phyloP scores from a whole-genome alignment of 257 asterid species.

The Solanum sejunctum region DNA sequence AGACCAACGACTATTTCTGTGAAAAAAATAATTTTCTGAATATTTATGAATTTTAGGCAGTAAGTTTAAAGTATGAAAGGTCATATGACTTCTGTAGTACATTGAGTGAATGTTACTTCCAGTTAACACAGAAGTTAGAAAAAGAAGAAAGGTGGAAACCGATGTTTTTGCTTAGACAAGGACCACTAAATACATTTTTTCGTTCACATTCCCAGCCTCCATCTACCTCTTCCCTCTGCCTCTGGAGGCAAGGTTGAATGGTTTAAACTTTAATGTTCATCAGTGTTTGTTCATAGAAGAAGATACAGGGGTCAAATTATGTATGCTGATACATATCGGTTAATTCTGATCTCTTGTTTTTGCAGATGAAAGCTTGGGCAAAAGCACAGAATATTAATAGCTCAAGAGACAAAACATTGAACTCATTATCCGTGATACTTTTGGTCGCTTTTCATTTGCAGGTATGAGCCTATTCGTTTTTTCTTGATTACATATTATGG shows the following conservation, averaged over 20 bases:
- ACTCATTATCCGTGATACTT: conserved; percentile 74
- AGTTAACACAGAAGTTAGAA: neutral
- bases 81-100: neutral
- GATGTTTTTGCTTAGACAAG: neutral
- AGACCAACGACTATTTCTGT: neutral
- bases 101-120: neutral
- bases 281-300: neutral
- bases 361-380: conserved; percentile 95
- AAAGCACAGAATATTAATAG: conserved; percentile 75
- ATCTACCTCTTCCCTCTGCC: neutral
- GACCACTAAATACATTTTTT: neutral
- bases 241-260: neutral
- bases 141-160: neutral
- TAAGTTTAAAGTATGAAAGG: neutral
- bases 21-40: neutral
- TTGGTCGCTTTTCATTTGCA: conserved; percentile 93
- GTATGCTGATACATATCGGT: neutral
- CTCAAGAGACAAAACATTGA: conserved; percentile 75
- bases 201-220: neutral
- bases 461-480: conserved; percentile 25
- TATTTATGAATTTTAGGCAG: neutral
- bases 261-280: neutral
- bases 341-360: neutral
- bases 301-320: neutral
- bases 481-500: neutral